phyloP scores from a whole-genome alignment of 495 filamentous ascomycete species.

The Podospora appendiculata region DNA sequence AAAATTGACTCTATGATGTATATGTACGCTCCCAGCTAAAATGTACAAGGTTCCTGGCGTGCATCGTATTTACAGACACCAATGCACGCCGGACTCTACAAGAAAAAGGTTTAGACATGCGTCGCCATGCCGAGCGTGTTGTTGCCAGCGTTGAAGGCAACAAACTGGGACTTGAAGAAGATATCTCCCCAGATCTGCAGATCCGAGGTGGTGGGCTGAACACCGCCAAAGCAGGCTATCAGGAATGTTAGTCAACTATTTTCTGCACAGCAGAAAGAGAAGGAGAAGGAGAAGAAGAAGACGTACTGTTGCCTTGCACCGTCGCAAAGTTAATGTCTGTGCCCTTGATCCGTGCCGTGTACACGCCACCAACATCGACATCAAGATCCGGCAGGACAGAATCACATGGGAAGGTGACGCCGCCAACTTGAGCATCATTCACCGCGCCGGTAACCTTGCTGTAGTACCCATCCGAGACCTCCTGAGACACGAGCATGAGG shows the following conservation, averaged over 20 bases:
- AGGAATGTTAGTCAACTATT: background rate
- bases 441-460: constrained; percentile 48
- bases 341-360: constrained; percentile 58
- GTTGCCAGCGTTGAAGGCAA: constrained; percentile 66
- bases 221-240: constrained; percentile 61
- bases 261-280: too few relatives aligned
- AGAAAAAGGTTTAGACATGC: constrained; percentile 24
- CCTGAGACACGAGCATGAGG: constrained; percentile 59
- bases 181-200: constrained; percentile 73
- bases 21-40: too few relatives aligned
- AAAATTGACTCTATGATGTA: too few relatives aligned
- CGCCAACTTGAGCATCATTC: constrained; percentile 41
- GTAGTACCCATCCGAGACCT: constrained; percentile 57
- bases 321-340: constrained; percentile 57
- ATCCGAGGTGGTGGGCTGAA: constrained; percentile 53
- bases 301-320: constrained; percentile 41
- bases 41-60: too few relatives aligned
- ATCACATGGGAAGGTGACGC: constrained; percentile 61
- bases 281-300: background rate
- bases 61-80: too few relatives aligned
- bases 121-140: constrained; percentile 52
- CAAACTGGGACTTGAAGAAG: constrained; percentile 73
- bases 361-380: constrained; percentile 53
- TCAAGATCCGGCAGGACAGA: constrained; percentile 54
- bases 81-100: too few relatives aligned